Evolutionary conservation across 1,284 basidiomycete genomes (phyloP), one percentile per base, ranked within the genome.

Genomic region (Papiliotrema laurentii): DNA sequence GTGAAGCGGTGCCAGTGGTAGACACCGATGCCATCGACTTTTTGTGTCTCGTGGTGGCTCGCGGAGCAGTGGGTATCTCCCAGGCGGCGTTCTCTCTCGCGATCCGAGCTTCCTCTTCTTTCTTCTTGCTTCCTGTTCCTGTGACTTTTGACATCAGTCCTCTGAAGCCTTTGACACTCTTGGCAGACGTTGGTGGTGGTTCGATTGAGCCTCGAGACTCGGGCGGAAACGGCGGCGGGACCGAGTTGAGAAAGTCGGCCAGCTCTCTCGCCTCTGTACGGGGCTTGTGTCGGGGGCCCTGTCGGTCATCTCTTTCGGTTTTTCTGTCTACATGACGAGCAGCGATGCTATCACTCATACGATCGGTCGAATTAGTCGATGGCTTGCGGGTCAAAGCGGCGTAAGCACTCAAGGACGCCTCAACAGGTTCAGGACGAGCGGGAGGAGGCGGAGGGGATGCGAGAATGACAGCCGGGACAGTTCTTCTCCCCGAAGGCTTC

Each of bases 381-480:
- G n/a, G n/a, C n/a, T n/a, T n/a, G n/a, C n/a, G n/a, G n/a, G n/a
- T n/a, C n/a, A n/a, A n/a, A n/a, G n/a, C n/a, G n/a, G n/a, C n/a
- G n/a, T n/a, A n/a, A n/a, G n/a, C n/a, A n/a, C n/a, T n/a, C n/a
- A n/a, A n/a, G n/a, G n/a, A n/a, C n/a, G n/a, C n/a, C n/a, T n/a
- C n/a, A n/a, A n/a, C n/a, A n/a, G n/a, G n/a, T n/a, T n/a, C n/a
- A n/a, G n/a, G n/a, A n/a, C n/a, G n/a, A n/a, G n/a, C n/a, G n/a
- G n/a, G n/a, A n/a, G n/a, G n/a, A 18, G 36, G 21, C 13, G 64
- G 61, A 3, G 65, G 60, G 0, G 65, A 52, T 21, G 59, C 65
- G n/a, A 71, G 53, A 7, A 71, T 60, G 13, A 71, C 60, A 13
- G 68, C 68, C 0, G 66, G 68, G 1, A 66, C 67, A 1, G 60